phyloP scores from a whole-genome alignment of 2,329 filamentous ascomycete genomes.

The Cercospora sojina region DNA sequence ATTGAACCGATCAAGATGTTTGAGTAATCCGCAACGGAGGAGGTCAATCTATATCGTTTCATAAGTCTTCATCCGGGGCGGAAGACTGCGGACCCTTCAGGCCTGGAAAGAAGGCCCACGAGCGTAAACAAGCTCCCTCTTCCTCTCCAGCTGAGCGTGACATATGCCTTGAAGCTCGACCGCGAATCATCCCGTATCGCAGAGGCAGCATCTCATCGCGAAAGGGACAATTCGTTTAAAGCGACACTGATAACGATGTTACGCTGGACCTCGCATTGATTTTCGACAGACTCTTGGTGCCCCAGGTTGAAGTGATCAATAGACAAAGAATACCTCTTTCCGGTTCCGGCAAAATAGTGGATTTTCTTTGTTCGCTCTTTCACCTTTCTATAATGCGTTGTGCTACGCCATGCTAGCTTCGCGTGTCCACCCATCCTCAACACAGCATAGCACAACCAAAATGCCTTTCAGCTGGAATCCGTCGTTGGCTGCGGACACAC shows the following conservation, averaged over 20 bases:
- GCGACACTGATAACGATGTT: accelerated
- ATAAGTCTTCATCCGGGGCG: neutral
- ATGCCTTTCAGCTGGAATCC: neutral
- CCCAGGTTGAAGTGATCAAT: neutral
- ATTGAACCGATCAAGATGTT: neutral
- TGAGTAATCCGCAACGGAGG: neutral
- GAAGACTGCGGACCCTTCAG: neutral
- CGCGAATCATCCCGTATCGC: neutral
- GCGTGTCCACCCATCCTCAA: neutral
- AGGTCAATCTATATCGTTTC: neutral
- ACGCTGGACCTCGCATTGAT: neutral
- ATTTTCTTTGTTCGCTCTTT: neutral
- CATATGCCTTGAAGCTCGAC: neutral
- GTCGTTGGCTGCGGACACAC: neutral
- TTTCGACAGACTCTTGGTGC: neutral
- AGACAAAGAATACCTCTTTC: neutral
- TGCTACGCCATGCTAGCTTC: neutral
- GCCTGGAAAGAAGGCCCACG: neutral
- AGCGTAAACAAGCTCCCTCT: neutral
- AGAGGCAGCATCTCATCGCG: neutral
- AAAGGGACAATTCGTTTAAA: neutral
- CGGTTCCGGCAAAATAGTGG: neutral
- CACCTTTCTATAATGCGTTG: neutral
- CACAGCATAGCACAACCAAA: neutral
- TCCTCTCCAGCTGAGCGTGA: neutral